Conservation (phyloP, 2,329 filamentous ascomycete species). For the Fusarium sp. region DNA sequence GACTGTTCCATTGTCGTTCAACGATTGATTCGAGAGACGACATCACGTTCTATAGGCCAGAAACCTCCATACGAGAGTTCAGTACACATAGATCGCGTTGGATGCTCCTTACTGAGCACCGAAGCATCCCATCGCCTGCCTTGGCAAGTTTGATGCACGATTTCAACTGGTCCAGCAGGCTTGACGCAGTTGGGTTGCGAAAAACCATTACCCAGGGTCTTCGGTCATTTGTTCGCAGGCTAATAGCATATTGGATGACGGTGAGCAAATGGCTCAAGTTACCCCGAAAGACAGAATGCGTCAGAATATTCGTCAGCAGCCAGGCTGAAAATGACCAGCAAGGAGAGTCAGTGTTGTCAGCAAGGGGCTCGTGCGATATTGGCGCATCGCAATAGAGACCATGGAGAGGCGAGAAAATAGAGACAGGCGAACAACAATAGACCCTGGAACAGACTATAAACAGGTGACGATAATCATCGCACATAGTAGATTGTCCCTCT, state of each 20-base stretch:
- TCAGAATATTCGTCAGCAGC: neutral
- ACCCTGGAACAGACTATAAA: neutral
- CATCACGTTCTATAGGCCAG: no score
- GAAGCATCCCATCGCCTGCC: no score
- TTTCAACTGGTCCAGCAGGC: neutral
- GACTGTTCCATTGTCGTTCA: no score
- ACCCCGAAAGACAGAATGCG: neutral
- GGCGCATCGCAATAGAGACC: neutral
- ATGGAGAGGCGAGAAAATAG: neutral
- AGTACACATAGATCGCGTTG: no score
- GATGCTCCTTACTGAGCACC: no score
- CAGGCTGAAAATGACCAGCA: neutral
- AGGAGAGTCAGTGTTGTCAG: neutral
- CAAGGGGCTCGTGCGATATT: rapidly evolving
- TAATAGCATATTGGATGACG: neutral
- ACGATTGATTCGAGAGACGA: no score
- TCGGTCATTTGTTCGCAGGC: neutral
- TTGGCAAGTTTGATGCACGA: rapidly evolving
- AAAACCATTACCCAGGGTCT: neutral
- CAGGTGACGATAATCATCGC: neutral
- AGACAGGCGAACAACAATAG: neutral
- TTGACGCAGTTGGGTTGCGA: no score
- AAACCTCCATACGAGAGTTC: no score
- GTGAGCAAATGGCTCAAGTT: neutral
- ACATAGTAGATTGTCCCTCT: neutral